These are phyloP conservation scores for Cytospora schulzeri DNA, from an alignment of 2,329 filamentous ascomycete species.

Conservation along the genomic window DNA sequence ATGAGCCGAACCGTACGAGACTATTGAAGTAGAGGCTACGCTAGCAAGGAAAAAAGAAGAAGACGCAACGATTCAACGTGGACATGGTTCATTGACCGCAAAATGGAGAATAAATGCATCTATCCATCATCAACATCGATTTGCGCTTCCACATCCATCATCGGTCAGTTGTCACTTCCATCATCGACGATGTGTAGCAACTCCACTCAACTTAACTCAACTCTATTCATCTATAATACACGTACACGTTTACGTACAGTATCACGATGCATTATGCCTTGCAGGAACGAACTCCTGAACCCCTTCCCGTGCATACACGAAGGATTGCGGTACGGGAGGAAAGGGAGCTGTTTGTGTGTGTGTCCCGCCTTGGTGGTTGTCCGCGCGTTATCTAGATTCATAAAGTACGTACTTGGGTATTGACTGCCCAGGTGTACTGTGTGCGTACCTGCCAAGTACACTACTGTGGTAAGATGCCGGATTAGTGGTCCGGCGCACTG, in stretches of 20 bases:
- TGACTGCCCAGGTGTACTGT: too few relatives aligned
- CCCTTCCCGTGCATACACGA: constrained; percentile 3
- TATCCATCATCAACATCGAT: too few relatives aligned
- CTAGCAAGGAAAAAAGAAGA: not conserved
- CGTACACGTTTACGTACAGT: not conserved
- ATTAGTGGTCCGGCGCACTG: constrained; percentile 12
- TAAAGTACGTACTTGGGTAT: too few relatives aligned
- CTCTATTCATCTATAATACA: too few relatives aligned
- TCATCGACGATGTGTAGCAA: not conserved
- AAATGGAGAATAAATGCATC: not conserved
- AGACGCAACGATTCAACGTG: not conserved
- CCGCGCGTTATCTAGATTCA: constrained; percentile 11
- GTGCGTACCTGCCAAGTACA: constrained; percentile 3
- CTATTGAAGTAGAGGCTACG: not conserved
- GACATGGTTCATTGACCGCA: not conserved
- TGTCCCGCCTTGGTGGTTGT: too few relatives aligned
- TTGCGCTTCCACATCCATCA: too few relatives aligned
- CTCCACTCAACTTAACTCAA: too few relatives aligned
- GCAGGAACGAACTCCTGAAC: not conserved
- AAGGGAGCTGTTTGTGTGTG: constrained; percentile 15
- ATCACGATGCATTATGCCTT: not conserved
- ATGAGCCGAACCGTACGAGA: not conserved
- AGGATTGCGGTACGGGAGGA: constrained; percentile 23
- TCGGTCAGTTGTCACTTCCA: constrained; percentile 2
- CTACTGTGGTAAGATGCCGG: not conserved